phyloP scores from a whole-genome alignment of 257 asterid genomes.

The Jaltomata sinuosa region DNA sequence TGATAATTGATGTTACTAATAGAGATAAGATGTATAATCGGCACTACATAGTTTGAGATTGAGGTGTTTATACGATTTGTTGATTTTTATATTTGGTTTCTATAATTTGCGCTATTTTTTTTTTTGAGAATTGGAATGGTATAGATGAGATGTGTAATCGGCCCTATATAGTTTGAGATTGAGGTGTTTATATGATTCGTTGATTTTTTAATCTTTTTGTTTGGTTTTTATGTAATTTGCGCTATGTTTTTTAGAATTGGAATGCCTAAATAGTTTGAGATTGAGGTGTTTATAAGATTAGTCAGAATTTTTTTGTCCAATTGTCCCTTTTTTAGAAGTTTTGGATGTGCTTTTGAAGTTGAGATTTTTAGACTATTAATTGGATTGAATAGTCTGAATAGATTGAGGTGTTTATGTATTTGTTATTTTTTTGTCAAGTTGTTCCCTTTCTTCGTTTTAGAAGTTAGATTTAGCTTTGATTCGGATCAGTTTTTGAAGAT shows the following conservation, averaged over 20 bases:
- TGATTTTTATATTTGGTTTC: background rate
- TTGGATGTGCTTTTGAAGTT: background rate
- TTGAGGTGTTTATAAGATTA: background rate
- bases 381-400: background rate
- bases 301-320: background rate
- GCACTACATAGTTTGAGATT: too few species aligned
- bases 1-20: too few species aligned
- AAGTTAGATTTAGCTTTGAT: background rate
- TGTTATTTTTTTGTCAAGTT: background rate
- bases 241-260: too few species aligned
- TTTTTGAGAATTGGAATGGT: too few species aligned
- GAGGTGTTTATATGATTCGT: background rate
- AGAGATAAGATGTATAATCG: too few species aligned
- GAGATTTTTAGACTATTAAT: background rate
- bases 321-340: background rate
- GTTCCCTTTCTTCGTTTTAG: background rate
- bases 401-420: background rate
- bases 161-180: too few species aligned
- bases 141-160: too few species aligned
- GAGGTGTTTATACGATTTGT: background rate
- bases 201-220: background rate
- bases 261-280: too few species aligned
- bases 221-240: too few species aligned
- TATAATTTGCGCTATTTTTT: too few species aligned
- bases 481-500: background rate